Evolutionary conservation across 2,329 filamentous ascomycete genomes (phyloP), one percentile per base, ranked within the genome.

Genomic region (Aspergillus aculeatinus): DNA sequence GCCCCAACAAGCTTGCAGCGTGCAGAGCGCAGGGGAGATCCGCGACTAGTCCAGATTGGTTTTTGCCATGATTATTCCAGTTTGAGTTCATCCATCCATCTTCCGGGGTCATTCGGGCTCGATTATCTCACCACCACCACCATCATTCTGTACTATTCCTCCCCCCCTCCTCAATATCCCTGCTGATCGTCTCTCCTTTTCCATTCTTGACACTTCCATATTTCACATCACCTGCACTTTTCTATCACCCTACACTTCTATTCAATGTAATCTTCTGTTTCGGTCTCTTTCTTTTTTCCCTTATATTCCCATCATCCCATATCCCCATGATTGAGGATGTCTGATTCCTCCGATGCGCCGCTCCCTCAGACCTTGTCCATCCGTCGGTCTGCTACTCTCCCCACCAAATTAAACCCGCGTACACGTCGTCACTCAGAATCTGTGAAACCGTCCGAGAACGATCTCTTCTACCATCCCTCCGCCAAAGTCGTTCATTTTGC

Each of bases 401-500:
- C 76, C 44, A 67, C 72, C 44, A 76, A 72, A 57, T 62, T 75
- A 62, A 71, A 68, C 5, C 64, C 69, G 11, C 66, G 63, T 27
- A 65, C 67, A 33, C 69, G 65, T 59, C 72, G 73, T 54, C 68
- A 65, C 58, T 63, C 72, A n/a, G 64, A 64, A 12, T 67, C 67
- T 14, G 60, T 63, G 39, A 65, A 68, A 48, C 65, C 64, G 14
- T 73, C 75, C 4, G 76, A 78, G 56, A 73, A 76, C 58, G 70
- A 79, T 57, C 83, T 96, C 5, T 95, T 90, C 72, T 86, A 85
- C 59, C 89, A 93, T 68, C 85, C 88, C 0, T 85, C 84, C 48
- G 87, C 87, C 60, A 91, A 88, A 70, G 90, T 96, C 63, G 81
- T 89, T 55, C 84, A 85, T 58, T 90, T 90, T 73, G 83, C 70